These are phyloP conservation scores for Zopfochytrium polystomum DNA, from an alignment of 371 early-diverging fungal species.

Conservation along the genomic window DNA sequence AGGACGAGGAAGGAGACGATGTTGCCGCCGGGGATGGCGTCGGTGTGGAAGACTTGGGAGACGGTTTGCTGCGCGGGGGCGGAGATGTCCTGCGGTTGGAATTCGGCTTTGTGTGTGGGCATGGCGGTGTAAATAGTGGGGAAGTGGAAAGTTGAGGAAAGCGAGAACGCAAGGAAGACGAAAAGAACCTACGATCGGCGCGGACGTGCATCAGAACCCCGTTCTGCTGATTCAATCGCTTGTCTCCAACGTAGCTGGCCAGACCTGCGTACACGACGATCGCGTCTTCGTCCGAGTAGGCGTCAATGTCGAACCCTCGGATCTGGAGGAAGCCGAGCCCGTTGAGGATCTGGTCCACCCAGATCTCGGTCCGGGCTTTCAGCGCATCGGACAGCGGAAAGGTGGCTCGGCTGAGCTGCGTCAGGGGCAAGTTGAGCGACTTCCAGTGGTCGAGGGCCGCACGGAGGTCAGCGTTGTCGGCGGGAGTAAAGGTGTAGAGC, in stretches of 20 bases:
- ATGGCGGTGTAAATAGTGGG: too few relatives aligned
- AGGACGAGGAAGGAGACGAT: too few relatives aligned
- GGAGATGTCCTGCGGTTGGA: too few relatives aligned
- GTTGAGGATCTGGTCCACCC: neutral
- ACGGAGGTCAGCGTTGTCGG: too few relatives aligned
- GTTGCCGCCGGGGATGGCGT: too few relatives aligned
- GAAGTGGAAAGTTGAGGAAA: too few relatives aligned
- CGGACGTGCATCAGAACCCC: neutral
- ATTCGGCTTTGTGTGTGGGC: too few relatives aligned
- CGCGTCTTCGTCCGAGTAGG: constrained; percentile 1
- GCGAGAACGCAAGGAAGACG: too few relatives aligned
- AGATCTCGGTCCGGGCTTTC: neutral
- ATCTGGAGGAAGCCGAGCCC: neutral
- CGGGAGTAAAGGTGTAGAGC: too few relatives aligned
- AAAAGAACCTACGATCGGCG: neutral
- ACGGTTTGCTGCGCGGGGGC: too few relatives aligned
- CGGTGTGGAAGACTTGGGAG: too few relatives aligned
- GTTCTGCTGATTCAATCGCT: neutral
- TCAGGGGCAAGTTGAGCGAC: neutral
- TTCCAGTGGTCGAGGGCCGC: too few relatives aligned
- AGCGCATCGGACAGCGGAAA: neutral
- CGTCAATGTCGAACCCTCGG: constrained; percentile 1
- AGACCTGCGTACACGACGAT: constrained; percentile 4
- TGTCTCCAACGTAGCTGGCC: neutral
- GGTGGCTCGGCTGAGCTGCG: neutral